phyloP scores from a whole-genome alignment of 225 moss, liverwort and hornwort species.

The Straminergon stramineum region DNA sequence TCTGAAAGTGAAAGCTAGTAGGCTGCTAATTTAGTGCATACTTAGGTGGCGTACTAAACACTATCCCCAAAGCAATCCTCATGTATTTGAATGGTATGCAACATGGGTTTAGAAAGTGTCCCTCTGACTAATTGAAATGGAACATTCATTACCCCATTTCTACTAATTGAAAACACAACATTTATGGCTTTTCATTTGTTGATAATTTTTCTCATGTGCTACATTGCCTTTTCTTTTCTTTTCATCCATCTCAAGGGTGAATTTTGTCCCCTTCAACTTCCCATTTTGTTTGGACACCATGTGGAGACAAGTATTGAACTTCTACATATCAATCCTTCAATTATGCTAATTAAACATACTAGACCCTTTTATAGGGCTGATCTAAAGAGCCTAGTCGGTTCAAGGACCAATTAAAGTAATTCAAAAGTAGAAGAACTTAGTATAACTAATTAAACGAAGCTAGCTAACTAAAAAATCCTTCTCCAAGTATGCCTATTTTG shows the following conservation, averaged over 20 bases:
- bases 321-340: fast-evolving
- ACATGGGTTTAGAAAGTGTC: background rate
- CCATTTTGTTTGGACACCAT: background rate
- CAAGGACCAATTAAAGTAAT: no score
- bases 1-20: no score
- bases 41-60: background rate
- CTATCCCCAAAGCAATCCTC: background rate
- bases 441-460: background rate
- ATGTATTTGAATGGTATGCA: background rate
- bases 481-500: no score
- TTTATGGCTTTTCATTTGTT: background rate
- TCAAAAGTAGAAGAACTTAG: no score
- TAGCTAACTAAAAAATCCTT: background rate
- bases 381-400: fast-evolving
- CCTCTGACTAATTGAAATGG: no score
- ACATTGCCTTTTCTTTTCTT: background rate
- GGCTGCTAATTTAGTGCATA: background rate
- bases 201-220: background rate
- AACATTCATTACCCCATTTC: no score
- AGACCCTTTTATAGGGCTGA: fast-evolving
- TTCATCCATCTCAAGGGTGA: background rate
- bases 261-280: fast-evolving
- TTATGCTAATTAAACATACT: fast-evolving
- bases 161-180: background rate
- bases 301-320: background rate